phyloP scores from a whole-genome alignment of 306 rosid species.

The Adenanthera pavonina region DNA sequence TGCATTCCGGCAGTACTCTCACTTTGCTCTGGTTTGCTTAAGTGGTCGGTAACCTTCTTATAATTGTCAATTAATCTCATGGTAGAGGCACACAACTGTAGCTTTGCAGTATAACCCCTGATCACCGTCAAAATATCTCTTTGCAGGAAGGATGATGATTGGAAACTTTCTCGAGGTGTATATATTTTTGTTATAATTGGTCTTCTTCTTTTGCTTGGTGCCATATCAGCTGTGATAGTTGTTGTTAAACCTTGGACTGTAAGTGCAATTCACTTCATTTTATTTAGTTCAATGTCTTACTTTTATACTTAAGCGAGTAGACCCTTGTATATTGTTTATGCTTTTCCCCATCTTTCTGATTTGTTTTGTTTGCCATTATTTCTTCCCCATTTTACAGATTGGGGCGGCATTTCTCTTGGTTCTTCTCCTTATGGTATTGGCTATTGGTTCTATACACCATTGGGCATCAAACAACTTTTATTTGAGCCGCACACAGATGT shows the following conservation, averaged over 20 bases:
- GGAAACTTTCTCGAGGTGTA: slow-evolving; percentile 95
- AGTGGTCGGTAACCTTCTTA: slow-evolving; percentile 72
- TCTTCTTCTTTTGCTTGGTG: slow-evolving; percentile 90
- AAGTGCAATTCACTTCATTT: slow-evolving; percentile 46
- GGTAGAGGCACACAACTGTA: slow-evolving; percentile 4
- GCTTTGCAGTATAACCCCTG: slow-evolving; percentile 36
- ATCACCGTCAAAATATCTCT: slow-evolving; percentile 36
- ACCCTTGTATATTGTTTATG: background rate
- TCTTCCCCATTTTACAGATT: slow-evolving; percentile 61
- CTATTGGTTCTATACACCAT: slow-evolving; percentile 92
- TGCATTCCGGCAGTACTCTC: slow-evolving; percentile 95
- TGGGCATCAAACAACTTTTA: slow-evolving; percentile 99
- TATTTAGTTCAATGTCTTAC: slow-evolving; percentile 15
- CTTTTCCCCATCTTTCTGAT: slow-evolving; percentile 2
- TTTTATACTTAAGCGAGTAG: background rate
- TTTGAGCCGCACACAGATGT: slow-evolving; percentile 88
- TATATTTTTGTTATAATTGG: slow-evolving; percentile 86
- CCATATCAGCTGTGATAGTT: slow-evolving; percentile 90
- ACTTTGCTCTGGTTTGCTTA: slow-evolving; percentile 88
- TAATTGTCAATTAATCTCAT: slow-evolving; percentile 25
- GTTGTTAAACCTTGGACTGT: slow-evolving; percentile 96
- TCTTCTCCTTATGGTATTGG: slow-evolving; percentile 89
- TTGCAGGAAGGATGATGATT: slow-evolving; percentile 96
- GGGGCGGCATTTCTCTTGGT: slow-evolving; percentile 95
- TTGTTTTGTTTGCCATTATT: slow-evolving; percentile 25